Percentiles rank a stretch among this genome's conserved stretches.
These are phyloP conservation scores for Melampsora larici-populina DNA, from an alignment of 1,284 basidiomycete species.

Conservation along the genomic window DNA sequence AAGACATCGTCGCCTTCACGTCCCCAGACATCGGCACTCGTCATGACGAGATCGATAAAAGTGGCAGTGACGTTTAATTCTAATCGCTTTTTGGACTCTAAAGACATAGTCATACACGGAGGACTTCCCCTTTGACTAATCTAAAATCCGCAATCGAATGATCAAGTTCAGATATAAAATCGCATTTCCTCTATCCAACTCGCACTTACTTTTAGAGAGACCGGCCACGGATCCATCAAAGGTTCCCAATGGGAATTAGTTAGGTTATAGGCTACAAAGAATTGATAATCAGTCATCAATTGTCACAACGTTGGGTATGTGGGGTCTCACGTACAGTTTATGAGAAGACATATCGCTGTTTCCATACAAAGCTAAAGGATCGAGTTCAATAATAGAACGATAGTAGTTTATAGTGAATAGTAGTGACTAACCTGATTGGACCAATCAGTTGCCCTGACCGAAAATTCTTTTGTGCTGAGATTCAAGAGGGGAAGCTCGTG, in stretches of 20 bases:
- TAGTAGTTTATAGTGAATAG: constrained; percentile 32
- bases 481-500: constrained; percentile 94
- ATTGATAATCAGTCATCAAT: background rate
- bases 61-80: constrained; percentile 90
- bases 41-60: constrained; percentile 80
- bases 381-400: too few species aligned
- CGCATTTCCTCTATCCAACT: background rate
- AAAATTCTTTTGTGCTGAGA: constrained; percentile 78
- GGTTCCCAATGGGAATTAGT: constrained; percentile 99
- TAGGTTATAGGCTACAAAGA: constrained; percentile 73
- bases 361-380: constrained; percentile 68
- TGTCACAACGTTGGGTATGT: constrained; percentile 45
- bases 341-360: constrained; percentile 72
- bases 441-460: constrained; percentile 85
- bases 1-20: constrained; percentile 70
- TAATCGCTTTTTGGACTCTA: constrained; percentile 70
- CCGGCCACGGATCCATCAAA: constrained; percentile 95
- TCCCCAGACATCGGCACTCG: constrained; percentile 69
- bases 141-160: constrained; percentile 42
- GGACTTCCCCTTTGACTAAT: constrained; percentile 41
- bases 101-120: constrained; percentile 43
- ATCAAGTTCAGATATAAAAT: background rate
- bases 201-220: constrained; percentile 67
- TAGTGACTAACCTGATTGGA: constrained; percentile 69
- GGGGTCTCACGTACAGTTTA: constrained; percentile 61